Evolutionary conservation across 805 yeast genomes (phyloP), one percentile per base, ranked within the genome.

Genomic region (Teunomyces stri): DNA sequence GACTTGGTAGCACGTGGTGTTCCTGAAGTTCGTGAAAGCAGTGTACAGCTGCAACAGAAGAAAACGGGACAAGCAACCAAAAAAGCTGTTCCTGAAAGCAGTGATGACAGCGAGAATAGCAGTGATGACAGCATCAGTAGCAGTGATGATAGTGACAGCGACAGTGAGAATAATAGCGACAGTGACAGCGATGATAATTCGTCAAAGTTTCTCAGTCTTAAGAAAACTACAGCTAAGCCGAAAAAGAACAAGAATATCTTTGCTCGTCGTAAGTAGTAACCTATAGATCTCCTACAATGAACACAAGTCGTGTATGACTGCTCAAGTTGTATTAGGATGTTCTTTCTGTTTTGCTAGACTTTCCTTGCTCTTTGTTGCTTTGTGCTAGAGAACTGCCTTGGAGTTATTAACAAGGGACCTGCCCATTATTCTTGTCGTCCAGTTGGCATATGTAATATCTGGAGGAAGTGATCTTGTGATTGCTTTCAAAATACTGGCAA

Each of bases 1-100:
- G 86, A 84, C 50, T 66, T 85, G 49, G 82, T 76, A 4, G 72
- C 76, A n/a, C 70, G 84, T 44, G 89, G 88, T 3, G 75, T 84
- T 10, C 90, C 90, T 1, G 87, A 80, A 16, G 88, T 84, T 0
- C 76, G 73, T 46, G 87, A 82, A 20, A 39, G n/a, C 29, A 42
- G 15, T 6, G 22, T 22, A 25, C 30, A 11, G 10, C 16, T 13
- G 27, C 49, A 39, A 13, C 16, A n/a, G 18, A 36, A 38, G 44
- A 43, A 39, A n/a, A 35, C 40, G 3, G 22, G 10, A n/a, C 31
- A 27, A 9, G 15, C 10, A 21, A n/a, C 37, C 27, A 16, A n/a
- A 13, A 42, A 30, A 42, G 7, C 15, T 25, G 43, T 5, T n/a
- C 6, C 16, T 4, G 34, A 40, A 4, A 27, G 44, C 37, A 16